Evolutionary conservation across 306 rosid species (phyloP), one percentile per base, ranked within the genome.

Genomic region (barrel medic (Medicago truncatula)): DNA sequence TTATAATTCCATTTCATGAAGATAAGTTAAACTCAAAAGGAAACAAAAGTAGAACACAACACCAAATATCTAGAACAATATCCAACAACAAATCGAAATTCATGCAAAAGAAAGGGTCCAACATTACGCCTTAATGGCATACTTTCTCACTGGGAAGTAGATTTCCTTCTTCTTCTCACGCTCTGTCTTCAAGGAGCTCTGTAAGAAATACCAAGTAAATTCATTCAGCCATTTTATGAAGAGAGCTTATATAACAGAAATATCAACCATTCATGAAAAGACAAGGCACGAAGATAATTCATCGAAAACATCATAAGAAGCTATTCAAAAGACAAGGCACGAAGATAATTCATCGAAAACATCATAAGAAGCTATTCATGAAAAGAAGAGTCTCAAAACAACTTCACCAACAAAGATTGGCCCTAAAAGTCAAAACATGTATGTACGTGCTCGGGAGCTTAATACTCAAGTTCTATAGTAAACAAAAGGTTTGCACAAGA

Each of bases 131-230:
- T 90, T 90, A 54, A 90, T 73, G 4, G 96, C 92, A 43, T 79
- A 90, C 73, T 86, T 90, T 82, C 91, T 88, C 81, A 82, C 7
- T 16, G 91, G 96, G 60, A 75, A 90, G 83, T 88, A 86, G 79
- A 90, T 68, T 47, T 85, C 91, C 70, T 67, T 60, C 85, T 85
- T 84, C 80, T 82, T 88, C 81, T 72, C 89, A 25, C 77, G 80
- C 80, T 85, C 84, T 0, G 91, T 87, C 80, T 85, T 82, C 76
- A 90, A 85, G 34, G 91, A 88, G 8, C 79, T 78, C 89, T 88
- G 73, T 6, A 68, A 25, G 36, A 76, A 67, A 80, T 40, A 68
- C 59, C 40, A 63, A 56, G 50, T 44, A 52, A 57, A 31, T 28
- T 16, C 18, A 36, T 65, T 70, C 34, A 81, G 25, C 56, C 63